These are phyloP conservation scores for Saccharomycopsis oosterbeekiorum DNA, from an alignment of 805 yeast species.

Conservation along the genomic window DNA sequence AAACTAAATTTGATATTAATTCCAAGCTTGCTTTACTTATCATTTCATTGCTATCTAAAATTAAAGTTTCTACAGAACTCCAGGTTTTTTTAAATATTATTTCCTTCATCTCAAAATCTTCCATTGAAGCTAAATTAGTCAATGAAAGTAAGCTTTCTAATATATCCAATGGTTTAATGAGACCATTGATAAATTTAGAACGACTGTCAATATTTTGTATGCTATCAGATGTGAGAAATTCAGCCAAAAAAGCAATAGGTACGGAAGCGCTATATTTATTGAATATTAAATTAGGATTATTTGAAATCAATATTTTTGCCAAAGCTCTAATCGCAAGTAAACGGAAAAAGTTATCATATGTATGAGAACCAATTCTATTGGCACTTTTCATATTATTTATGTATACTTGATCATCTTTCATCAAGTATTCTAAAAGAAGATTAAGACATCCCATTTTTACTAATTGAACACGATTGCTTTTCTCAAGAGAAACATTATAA, in stretches of 20 bases:
- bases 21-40: slow-evolving; percentile 41
- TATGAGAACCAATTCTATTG: slow-evolving; percentile 15
- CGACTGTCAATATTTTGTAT: neutral
- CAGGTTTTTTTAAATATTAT: slow-evolving; percentile 25
- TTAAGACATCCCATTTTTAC: slow-evolving; percentile 39
- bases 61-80: slow-evolving; percentile 26
- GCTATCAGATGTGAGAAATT: slow-evolving; percentile 33
- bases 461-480: slow-evolving; percentile 27
- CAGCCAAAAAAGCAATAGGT: slow-evolving; percentile 39
- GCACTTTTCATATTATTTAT: slow-evolving; percentile 21
- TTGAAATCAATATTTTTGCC: slow-evolving; percentile 36
- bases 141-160: slow-evolving; percentile 39
- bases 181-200: slow-evolving; percentile 1
- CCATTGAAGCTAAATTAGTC: slow-evolving; percentile 39
- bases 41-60: slow-evolving; percentile 29
- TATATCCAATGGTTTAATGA: slow-evolving; percentile 29
- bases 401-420: slow-evolving; percentile 24
- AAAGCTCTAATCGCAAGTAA: slow-evolving; percentile 32
- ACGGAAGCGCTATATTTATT: slow-evolving; percentile 32
- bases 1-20: slow-evolving; percentile 36
- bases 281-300: slow-evolving; percentile 34
- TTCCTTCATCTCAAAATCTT: slow-evolving; percentile 27
- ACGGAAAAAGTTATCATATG: slow-evolving; percentile 19
- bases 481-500: slow-evolving; percentile 27
- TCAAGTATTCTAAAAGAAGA: slow-evolving; percentile 31